Base-by-base conservation (phyloP, 2,329 filamentous ascomycete species). In the Ceratocystis lukuohia region DNA sequence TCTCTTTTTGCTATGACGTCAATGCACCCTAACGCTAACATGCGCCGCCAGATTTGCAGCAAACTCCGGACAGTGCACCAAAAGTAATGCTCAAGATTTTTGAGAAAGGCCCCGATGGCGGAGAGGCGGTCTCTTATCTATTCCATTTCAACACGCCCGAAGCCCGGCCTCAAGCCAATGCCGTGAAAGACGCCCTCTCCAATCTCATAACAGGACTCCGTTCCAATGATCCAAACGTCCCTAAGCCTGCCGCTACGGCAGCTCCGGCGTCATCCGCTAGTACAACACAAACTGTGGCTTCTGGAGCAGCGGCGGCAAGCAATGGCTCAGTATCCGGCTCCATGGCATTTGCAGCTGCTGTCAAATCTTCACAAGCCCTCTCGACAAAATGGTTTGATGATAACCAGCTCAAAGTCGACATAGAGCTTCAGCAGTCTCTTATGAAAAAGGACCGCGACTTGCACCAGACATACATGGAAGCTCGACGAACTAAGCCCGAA, bases 71-170 rank as follows among this genome's bases (percentile, higher is more conserved):
- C 68, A 86, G 81, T n/a, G 86, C 85, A 45, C 80, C 91, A 20
- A 96, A 96, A 80, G 91, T 96, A 65, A 96, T 96, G 82, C 82
- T 97, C 68, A 96, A 94, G 75, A 87, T 99, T 66, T 89, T 96
- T 71, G 88, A 88, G 69, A 88, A 91, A 74, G 76, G 83, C 53
- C 76, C 84, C 41, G 78, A 79, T 61, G 79, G 79, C 30, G 75
- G 79, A 33, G 84, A 87, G 62, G 78, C 89, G 20, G 82, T 86
- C 59, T 84, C 86, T 65, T 90, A 95, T 74, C 84, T 93, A 62
- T 96, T 99, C 75, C 87, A 89, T 70, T 97, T 99, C 77, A 95
- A 91, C 67, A 91, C 91, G 2, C 76, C 82, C 25, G 84, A 88
- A 70, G 89, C 93, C 59, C 86, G 93, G 70, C 79, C 84, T 41